phyloP scores from a whole-genome alignment of 2,329 filamentous ascomycete genomes.

The Nannizziopsis arthrosporioides region DNA sequence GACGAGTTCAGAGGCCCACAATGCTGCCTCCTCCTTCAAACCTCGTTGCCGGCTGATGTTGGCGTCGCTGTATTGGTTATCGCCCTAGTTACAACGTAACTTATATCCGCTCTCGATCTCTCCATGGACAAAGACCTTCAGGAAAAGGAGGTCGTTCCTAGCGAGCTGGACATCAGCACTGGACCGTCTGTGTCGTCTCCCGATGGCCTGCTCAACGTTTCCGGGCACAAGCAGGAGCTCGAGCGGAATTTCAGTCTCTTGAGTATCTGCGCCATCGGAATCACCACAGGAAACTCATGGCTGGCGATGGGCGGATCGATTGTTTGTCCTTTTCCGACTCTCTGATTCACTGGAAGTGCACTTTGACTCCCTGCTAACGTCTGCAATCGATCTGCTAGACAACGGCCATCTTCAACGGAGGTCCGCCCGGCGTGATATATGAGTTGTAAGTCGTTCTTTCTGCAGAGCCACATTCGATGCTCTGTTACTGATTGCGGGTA shows the following conservation, averaged over 20 bases:
- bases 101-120: no score
- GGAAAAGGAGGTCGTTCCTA: no score
- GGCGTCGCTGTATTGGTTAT: no score
- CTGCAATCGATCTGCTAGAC: conserved; percentile 23
- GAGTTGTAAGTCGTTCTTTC: conserved; percentile 39
- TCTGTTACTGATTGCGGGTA: conserved; percentile 11
- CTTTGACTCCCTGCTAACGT: conserved; percentile 1
- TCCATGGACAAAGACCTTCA: no score
- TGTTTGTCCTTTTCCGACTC: conserved; percentile 41
- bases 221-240: conserved; percentile 53
- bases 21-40: no score
- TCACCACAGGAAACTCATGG: conserved; percentile 56
- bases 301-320: conserved; percentile 52
- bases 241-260: conserved; percentile 51
- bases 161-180: no score
- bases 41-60: no score
- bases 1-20: no score
- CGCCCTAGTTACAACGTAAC: no score
- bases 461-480: background rate
- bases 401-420: conserved; percentile 49
- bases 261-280: conserved; percentile 47
- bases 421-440: conserved; percentile 50
- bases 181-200: no score
- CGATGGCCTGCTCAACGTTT: conserved; percentile 43
- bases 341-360: conserved; percentile 1